A percentile compares a stretch with the other conserved stretches of the same genome.
These are phyloP conservation scores for Magnaporthiopsis poae DNA, from an alignment of 2,329 filamentous ascomycete species.

Conservation along the genomic window DNA sequence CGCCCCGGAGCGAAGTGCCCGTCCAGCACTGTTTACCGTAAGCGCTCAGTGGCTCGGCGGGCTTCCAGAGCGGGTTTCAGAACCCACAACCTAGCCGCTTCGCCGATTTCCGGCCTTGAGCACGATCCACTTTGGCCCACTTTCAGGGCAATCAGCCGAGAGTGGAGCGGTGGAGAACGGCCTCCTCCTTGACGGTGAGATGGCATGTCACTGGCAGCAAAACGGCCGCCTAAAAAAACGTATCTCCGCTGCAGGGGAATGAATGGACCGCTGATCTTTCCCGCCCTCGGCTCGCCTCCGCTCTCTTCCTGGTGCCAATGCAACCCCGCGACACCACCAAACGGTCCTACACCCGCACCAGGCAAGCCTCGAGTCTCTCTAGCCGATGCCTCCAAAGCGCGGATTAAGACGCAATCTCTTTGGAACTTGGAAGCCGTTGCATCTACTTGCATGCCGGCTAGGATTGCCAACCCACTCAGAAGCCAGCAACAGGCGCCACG, in stretches of 20 bases:
- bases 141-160: not conserved
- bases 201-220: no score
- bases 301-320: not conserved
- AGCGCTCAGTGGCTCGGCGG: not conserved
- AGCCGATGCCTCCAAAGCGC: not conserved
- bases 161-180: not conserved
- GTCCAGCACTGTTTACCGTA: not conserved
- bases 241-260: not conserved
- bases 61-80: not conserved
- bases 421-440: conserved; percentile 14
- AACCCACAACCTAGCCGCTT: not conserved
- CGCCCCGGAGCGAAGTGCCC: not conserved
- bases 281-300: not conserved
- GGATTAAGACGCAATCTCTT: conserved; percentile 16
- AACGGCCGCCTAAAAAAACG: not conserved
- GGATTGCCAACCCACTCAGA: not conserved
- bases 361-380: not conserved
- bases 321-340: not conserved
- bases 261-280: not conserved
- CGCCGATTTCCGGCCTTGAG: not conserved
- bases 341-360: not conserved
- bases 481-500: not conserved
- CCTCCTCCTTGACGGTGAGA: not conserved
- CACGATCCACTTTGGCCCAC: not conserved
- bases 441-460: not conserved